Conservation (phyloP, 768 basidiomycete species). For the Panus rudis region DNA sequence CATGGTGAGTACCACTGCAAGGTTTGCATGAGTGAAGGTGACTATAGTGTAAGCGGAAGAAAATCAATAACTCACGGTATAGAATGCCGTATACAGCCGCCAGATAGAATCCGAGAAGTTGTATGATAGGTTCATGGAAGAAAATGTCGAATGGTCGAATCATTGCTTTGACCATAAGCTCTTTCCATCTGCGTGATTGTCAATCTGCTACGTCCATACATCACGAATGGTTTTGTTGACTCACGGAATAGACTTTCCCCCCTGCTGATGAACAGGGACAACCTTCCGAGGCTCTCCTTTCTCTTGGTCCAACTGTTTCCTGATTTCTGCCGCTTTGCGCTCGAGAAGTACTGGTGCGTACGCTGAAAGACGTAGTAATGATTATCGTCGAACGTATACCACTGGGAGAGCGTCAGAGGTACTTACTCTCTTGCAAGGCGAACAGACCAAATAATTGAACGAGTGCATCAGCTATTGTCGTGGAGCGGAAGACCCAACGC, state of each 20-base stretch:
- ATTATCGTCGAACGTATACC: slow-evolving; percentile 12
- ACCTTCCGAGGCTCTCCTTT: slow-evolving; percentile 33
- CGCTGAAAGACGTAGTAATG: slow-evolving; percentile 11
- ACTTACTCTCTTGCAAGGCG: slow-evolving; percentile 55
- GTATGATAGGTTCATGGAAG: slow-evolving; percentile 54
- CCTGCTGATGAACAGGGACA: slow-evolving; percentile 40
- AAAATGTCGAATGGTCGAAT: slow-evolving; percentile 66
- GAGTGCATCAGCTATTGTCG: slow-evolving; percentile 45
- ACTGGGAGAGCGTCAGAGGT: background rate
- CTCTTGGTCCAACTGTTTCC: slow-evolving; percentile 40
- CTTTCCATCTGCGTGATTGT: slow-evolving; percentile 37
- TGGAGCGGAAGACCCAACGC: slow-evolving; percentile 75
- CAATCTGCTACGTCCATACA: background rate
- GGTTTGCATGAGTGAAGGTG: background rate
- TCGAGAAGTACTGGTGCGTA: slow-evolving; percentile 32
- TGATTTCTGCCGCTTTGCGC: slow-evolving; percentile 42
- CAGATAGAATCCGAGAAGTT: slow-evolving; percentile 61
- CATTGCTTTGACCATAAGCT: slow-evolving; percentile 46
- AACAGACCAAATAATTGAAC: slow-evolving; percentile 52
- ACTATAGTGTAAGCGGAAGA: background rate
- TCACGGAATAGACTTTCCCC: slow-evolving; percentile 34
- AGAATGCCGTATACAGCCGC: slow-evolving; percentile 60
- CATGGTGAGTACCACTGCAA: slow-evolving; percentile 57
- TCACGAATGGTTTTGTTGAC: slow-evolving; percentile 14
- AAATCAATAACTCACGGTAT: slow-evolving; percentile 36